Conservation (phyloP, 495 filamentous ascomycete species). For the Clavariopsis aquatica region DNA sequence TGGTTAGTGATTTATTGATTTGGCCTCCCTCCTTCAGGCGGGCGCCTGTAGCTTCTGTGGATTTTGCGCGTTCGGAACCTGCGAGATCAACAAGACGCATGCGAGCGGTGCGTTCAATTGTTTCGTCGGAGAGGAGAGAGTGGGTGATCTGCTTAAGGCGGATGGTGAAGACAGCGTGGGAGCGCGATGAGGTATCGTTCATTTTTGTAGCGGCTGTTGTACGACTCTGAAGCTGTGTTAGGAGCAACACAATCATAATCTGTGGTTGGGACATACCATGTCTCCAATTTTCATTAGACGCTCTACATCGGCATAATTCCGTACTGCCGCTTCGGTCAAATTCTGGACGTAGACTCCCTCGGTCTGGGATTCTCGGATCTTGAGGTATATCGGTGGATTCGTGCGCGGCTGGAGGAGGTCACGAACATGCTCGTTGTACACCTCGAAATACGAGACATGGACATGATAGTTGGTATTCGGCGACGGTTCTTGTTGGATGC, state of each 20-base stretch:
- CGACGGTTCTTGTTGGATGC: constrained; percentile 80
- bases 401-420: constrained; percentile 81
- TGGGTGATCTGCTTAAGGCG: constrained; percentile 96
- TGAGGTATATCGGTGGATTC: constrained; percentile 85
- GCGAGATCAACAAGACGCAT: constrained; percentile 96
- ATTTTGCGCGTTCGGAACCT: constrained; percentile 91
- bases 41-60: constrained; percentile 89
- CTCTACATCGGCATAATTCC: constrained; percentile 76
- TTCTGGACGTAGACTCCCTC: constrained; percentile 99
- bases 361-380: constrained; percentile 91
- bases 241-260: background rate
- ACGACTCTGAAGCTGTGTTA: constrained; percentile 55
- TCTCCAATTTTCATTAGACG: constrained; percentile 90
- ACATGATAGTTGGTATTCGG: constrained; percentile 94
- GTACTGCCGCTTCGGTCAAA: constrained; percentile 86
- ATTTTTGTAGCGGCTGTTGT: constrained; percentile 98
- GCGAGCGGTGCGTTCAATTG: constrained; percentile 87
- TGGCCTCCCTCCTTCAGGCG: constrained; percentile 92
- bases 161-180: constrained; percentile 96
- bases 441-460: constrained; percentile 96
- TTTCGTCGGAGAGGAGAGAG: constrained; percentile 90
- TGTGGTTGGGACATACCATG: constrained; percentile 35
- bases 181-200: constrained; percentile 95
- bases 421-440: constrained; percentile 98
- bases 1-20: constrained; percentile 98